Evolutionary conservation across 352 stramenopile species (phyloP), one percentile per base, ranked within the genome.

Genomic region (Elongisporangium prolatum): DNA sequence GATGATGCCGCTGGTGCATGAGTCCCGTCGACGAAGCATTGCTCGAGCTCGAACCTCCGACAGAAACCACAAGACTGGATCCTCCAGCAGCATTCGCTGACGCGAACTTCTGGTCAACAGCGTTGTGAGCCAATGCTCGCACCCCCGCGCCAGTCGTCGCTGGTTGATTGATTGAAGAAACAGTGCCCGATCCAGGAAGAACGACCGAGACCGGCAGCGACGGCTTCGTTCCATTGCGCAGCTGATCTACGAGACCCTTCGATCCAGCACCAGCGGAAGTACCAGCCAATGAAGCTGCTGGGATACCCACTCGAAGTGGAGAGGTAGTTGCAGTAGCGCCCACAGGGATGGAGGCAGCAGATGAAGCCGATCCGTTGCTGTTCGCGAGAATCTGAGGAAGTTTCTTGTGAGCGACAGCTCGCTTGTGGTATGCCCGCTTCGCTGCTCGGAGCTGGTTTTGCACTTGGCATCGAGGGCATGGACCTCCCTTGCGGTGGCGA

Each of bases 381-480:
- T 34, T 58, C 9, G 56, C 51, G 16, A 62, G 63, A 2, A 84
- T 63, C 59, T 88, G 79, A 11, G 82, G 82, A 14, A 91, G 63
- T 64, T 91, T 91, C 71, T 91, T 91, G 74, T 91, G 82, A 9
- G 82, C 82, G 21, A 91, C 82, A 0, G 82, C 82, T 49, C 82
- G 77, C 66, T 91, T 91, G 66, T 91, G 82, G 61, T 91, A 91
- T 17, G 79, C 82, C 18, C 84, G 79, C 67, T 91, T 93, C 9
- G 84, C 84, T 0, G 84, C 84, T 1, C 84, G 79, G 34, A 93
- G 65, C 58, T 93, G 84, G 54, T 93, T 93, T 61, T 93, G 84
- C 14, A 93, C 84, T 51, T 93, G 84, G 37, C 84, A 93, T 9
- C 84, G 81, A 28, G 84, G 84, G 44, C 84, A 93, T 56, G 84